These are phyloP conservation scores for Nicotiana otophora DNA, from an alignment of 257 asterid genomes.

Conservation along the genomic window DNA sequence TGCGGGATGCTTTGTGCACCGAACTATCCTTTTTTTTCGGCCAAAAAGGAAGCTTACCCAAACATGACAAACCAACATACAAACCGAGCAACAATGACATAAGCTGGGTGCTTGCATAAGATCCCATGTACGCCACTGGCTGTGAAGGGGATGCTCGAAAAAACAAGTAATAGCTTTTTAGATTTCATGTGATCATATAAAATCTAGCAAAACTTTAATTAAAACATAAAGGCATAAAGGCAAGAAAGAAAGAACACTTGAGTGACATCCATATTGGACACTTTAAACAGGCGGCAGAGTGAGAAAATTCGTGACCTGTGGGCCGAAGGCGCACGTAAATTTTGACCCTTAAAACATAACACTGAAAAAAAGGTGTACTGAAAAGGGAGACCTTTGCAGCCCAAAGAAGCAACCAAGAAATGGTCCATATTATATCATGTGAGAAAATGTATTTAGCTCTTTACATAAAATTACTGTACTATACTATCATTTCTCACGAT, in stretches of 20 bases:
- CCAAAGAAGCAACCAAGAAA: constrained; percentile 24
- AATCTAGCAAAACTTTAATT: neutral
- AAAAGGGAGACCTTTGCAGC: neutral
- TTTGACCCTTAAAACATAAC: constrained; percentile 4
- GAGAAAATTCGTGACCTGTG: neutral
- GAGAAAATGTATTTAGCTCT: neutral
- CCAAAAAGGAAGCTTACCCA: no score
- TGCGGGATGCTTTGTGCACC: no score
- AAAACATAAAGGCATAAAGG: neutral
- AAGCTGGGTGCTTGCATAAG: no score
- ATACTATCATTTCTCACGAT: neutral
- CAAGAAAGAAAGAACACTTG: neutral
- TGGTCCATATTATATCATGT: neutral
- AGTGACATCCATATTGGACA: neutral
- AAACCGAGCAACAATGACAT: no score
- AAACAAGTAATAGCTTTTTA: neutral
- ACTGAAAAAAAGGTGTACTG: neutral
- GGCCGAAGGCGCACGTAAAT: constrained; percentile 14
- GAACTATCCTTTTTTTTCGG: no score
- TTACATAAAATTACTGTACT: neutral
- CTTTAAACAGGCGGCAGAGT: constrained; percentile 9
- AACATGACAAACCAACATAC: no score
- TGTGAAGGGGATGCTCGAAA: neutral
- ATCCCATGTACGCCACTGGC: neutral
- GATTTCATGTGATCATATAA: neutral